Evolutionary conservation across 2,329 filamentous ascomycete genomes (phyloP), one percentile per base, ranked within the genome.

Genomic region (Pseudogymnoascus sp.): DNA sequence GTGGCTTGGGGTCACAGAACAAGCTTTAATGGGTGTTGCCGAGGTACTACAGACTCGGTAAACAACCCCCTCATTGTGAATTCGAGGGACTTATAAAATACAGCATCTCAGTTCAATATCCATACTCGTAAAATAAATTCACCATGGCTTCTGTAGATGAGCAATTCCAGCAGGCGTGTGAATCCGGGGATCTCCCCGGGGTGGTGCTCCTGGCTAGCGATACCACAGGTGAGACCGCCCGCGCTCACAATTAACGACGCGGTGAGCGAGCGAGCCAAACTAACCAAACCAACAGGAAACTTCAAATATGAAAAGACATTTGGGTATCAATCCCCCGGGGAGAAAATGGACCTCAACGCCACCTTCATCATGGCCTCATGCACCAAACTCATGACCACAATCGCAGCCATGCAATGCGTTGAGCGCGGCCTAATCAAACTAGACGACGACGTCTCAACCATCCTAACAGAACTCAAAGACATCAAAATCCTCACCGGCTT

Each of bases 331-430:
- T 71, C 71, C 15, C 65, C 29, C 3, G 29, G 47, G 47, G 47
- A 54, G 47, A 54, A 54, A 29, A 84, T 89, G 80, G 79, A 78
- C 0, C 71, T 84, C 0, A 84, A 89, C 39, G 83, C 76, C 7
- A 73, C 84, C 0, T 88, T 86, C 68, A 54, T 79, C 80, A 74
- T 84, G 4, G 82, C 82, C 0, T 83, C 80, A 0, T 83, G 79
- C 67, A 83, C 82, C 13, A 85, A 85, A 71, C 74, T 84, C 70
- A 69, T 84, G 4, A 74, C 76, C 0, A 78, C 75, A 0, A 68
- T 84, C 7, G 79, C 81, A 0, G 77, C 74, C 33, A 79, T 85
- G 79, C 82, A 85, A 68, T 76, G 82, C 0, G 81, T 84, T 1
- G 83, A 85, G 67, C 71, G 76, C 59, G 81, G 79, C 0, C 64